Evolutionary conservation across 768 basidiomycete species (phyloP).

Genomic region (Gautieria morchelliformis): DNA sequence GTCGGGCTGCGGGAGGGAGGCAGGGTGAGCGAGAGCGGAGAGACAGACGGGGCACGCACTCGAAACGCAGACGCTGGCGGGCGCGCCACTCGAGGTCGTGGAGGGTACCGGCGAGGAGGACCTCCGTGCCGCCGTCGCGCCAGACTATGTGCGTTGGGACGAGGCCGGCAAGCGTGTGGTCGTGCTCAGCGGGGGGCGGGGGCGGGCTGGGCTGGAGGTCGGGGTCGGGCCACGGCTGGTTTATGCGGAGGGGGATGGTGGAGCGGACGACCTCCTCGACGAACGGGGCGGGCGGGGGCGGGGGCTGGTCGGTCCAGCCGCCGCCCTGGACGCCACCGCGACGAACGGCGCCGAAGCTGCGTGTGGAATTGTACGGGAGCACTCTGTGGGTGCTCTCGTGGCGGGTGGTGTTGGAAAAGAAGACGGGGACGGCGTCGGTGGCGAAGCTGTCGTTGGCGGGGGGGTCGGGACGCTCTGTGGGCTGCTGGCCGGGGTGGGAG

Average conservation of each 20-base stretch:
- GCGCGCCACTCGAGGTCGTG: slow-evolving; percentile 64
- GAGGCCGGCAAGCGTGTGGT: neutral
- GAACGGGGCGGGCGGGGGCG: neutral
- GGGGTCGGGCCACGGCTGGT: neutral
- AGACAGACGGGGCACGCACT: neutral
- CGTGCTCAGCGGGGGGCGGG: neutral
- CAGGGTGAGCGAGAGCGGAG: slow-evolving; percentile 17
- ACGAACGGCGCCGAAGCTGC: slow-evolving; percentile 23
- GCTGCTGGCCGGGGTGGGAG: neutral
- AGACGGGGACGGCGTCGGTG: neutral
- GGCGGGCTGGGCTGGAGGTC: neutral
- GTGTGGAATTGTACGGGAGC: slow-evolving; percentile 33
- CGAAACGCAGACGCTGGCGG: slow-evolving; percentile 2
- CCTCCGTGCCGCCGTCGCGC: slow-evolving; percentile 53
- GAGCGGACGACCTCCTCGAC: slow-evolving; percentile 3
- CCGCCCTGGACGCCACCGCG: neutral
- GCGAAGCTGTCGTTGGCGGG: neutral
- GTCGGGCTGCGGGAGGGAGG: slow-evolving; percentile 20
- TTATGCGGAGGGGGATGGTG: slow-evolving; percentile 3
- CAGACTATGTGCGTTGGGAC: slow-evolving; percentile 41
- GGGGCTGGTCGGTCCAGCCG: neutral
- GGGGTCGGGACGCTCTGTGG: neutral
- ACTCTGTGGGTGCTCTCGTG: slow-evolving; percentile 8
- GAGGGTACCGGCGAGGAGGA: slow-evolving; percentile 61
- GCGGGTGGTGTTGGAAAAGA: neutral